A percentile compares a stretch with the other conserved stretches of the same genome.
phyloP scores from a whole-genome alignment of 2,329 filamentous ascomycete species.

The Colletotrichum brevisporum region DNA sequence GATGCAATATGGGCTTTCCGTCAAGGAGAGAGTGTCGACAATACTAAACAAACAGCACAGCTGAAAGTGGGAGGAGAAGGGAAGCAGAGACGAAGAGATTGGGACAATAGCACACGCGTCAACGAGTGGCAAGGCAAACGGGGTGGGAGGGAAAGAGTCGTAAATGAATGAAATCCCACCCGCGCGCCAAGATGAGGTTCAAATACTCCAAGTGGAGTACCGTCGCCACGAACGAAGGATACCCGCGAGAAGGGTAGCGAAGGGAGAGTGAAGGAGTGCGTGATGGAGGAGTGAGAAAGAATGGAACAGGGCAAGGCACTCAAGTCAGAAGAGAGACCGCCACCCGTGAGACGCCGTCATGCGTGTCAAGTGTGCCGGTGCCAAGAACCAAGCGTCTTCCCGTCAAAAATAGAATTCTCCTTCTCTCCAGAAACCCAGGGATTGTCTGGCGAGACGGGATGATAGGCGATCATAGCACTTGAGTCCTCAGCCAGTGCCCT shows the following conservation, averaged over 20 bases:
- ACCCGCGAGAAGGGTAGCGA: slow-evolving; percentile 4
- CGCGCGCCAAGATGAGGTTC: slow-evolving; percentile 25
- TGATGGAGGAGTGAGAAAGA: slow-evolving; percentile 9
- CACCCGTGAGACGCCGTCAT: slow-evolving; percentile 28
- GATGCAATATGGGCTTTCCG: slow-evolving; percentile 1
- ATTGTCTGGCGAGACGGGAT: slow-evolving; percentile 12
- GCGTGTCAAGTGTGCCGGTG: slow-evolving; percentile 32
- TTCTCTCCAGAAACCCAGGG: neutral
- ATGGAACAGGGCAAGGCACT: neutral
- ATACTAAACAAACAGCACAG: slow-evolving; percentile 33
- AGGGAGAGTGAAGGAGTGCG: slow-evolving; percentile 5
- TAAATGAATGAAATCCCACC: slow-evolving; percentile 34
- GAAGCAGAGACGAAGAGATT: neutral
- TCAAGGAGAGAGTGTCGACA: slow-evolving; percentile 15
- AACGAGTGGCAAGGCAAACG: slow-evolving; percentile 32
- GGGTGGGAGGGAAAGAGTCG: slow-evolving; percentile 13
- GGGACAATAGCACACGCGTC: slow-evolving; percentile 23
- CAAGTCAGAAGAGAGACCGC: neutral
- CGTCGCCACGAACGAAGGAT: no score
- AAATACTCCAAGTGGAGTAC: slow-evolving; percentile 10
- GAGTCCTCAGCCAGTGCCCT: neutral
- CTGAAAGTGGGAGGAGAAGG: slow-evolving; percentile 20
- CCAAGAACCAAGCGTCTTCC: slow-evolving; percentile 29
- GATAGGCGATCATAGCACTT: slow-evolving; percentile 16
- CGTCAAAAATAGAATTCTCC: slow-evolving; percentile 36